phyloP scores from a whole-genome alignment of 1,139 yeast genomes.

The Geotrichum reessii region DNA sequence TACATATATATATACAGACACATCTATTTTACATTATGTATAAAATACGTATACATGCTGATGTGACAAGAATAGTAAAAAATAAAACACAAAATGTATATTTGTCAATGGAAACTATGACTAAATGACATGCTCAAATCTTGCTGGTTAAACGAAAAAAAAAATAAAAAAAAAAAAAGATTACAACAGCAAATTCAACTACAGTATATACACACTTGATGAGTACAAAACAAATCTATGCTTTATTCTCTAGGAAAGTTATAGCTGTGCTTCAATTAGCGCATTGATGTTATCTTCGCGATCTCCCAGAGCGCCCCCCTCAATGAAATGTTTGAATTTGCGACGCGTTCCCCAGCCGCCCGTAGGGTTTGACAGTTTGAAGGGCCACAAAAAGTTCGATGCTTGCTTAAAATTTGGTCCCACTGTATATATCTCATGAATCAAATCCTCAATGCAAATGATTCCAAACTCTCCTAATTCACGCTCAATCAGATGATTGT shows the following conservation, averaged over 20 bases:
- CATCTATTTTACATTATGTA: too few species aligned
- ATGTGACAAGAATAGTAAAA: too few species aligned
- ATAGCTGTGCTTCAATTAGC: slow-evolving; percentile 68
- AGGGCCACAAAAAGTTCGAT: slow-evolving; percentile 99
- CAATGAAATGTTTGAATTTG: slow-evolving; percentile 99
- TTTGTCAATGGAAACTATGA: too few species aligned
- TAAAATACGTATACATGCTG: too few species aligned
- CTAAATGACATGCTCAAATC: too few species aligned
- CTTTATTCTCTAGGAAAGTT: neutral
- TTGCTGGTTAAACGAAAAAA: too few species aligned
- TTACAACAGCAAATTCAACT: too few species aligned
- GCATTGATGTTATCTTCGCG: slow-evolving; percentile 98
- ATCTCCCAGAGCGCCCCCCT: slow-evolving; percentile 99
- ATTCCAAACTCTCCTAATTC: slow-evolving; percentile 94
- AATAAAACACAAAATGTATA: too few species aligned
- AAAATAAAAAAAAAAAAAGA: too few species aligned
- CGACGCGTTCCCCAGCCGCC: slow-evolving; percentile 99
- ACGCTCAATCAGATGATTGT: slow-evolving; percentile 91
- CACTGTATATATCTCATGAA: slow-evolving; percentile 97
- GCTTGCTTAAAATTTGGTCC: slow-evolving; percentile 99
- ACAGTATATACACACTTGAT: too few species aligned
- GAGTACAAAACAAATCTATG: too few species aligned
- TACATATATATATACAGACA: too few species aligned
- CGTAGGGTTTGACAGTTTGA: slow-evolving; percentile 97
- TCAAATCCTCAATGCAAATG: slow-evolving; percentile 91